A percentile compares a stretch with the other conserved stretches of the same genome.
Conservation (phyloP, 768 basidiomycete genomes). For the Filobasidium wieringae region DNA sequence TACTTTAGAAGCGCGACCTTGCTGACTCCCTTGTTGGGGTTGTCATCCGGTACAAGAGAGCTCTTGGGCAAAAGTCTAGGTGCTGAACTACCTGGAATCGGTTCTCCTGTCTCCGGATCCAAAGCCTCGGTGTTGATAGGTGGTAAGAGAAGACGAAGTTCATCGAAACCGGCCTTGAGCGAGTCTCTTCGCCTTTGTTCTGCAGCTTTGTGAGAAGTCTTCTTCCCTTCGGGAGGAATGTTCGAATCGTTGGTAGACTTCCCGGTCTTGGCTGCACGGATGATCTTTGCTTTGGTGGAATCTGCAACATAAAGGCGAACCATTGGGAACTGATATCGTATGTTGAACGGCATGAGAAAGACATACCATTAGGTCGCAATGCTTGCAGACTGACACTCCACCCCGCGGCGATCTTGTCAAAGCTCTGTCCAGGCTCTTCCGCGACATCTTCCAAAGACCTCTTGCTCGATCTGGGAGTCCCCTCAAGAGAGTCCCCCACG, state of each 20-base stretch:
- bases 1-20: conserved; percentile 84
- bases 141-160: conserved; percentile 55
- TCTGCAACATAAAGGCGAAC: neutral
- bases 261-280: neutral
- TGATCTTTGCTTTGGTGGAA: neutral
- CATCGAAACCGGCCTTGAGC: conserved; percentile 72
- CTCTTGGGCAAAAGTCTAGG: conserved; percentile 74
- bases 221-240: conserved; percentile 32
- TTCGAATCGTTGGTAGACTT: conserved; percentile 19
- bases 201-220: conserved; percentile 64
- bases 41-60: conserved; percentile 55
- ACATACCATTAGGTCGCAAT: conserved; percentile 3
- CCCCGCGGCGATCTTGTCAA: neutral
- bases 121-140: conserved; percentile 61
- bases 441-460: neutral
- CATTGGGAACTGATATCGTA: too few species aligned
- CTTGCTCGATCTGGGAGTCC: neutral
- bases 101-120: conserved; percentile 60
- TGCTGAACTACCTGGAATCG: conserved; percentile 76
- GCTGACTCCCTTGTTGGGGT: conserved; percentile 90
- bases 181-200: conserved; percentile 96
- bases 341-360: conserved; percentile 15
- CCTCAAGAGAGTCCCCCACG: neutral
- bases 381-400: conserved; percentile 1
- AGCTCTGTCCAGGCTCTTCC: neutral